phyloP scores from a whole-genome alignment of 768 basidiomycete genomes.

The Tulasnella sp. region DNA sequence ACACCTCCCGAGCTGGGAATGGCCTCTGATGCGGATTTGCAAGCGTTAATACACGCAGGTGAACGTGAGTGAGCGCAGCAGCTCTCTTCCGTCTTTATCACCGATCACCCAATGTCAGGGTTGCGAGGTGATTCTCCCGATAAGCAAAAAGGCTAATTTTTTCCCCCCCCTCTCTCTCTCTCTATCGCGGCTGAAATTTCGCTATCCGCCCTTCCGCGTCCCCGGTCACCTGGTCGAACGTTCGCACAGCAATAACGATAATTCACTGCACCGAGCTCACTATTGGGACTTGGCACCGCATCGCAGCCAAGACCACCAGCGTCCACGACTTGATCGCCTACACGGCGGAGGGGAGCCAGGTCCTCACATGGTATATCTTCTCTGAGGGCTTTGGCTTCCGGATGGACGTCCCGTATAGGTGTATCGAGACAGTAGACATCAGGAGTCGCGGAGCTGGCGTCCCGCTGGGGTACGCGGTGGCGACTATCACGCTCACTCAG shows the following conservation, averaged over 20 bases:
- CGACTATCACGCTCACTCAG: slow-evolving; percentile 51
- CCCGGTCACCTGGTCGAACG: no score
- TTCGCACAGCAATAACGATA: slow-evolving; percentile 48
- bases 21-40: slow-evolving; percentile 48
- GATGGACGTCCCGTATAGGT: slow-evolving; percentile 67
- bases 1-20: slow-evolving; percentile 41
- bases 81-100: background rate
- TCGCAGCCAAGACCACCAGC: slow-evolving; percentile 38
- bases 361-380: slow-evolving; percentile 69
- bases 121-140: no score
- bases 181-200: background rate
- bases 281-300: slow-evolving; percentile 69
- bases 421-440: slow-evolving; percentile 15
- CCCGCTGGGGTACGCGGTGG: slow-evolving; percentile 38
- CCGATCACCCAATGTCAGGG: background rate
- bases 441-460: slow-evolving; percentile 30
- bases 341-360: slow-evolving; percentile 52
- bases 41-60: slow-evolving; percentile 60
- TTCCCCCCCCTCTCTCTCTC: background rate
- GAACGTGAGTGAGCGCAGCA: slow-evolving; percentile 43
- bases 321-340: slow-evolving; percentile 67
- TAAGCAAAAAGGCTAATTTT: background rate
- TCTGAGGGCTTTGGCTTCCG: slow-evolving; percentile 66
- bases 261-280: slow-evolving; percentile 66
- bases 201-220: background rate